Evolutionary conservation across 1,284 basidiomycete genomes (phyloP).

Genomic region (Naganishia cerealis): DNA sequence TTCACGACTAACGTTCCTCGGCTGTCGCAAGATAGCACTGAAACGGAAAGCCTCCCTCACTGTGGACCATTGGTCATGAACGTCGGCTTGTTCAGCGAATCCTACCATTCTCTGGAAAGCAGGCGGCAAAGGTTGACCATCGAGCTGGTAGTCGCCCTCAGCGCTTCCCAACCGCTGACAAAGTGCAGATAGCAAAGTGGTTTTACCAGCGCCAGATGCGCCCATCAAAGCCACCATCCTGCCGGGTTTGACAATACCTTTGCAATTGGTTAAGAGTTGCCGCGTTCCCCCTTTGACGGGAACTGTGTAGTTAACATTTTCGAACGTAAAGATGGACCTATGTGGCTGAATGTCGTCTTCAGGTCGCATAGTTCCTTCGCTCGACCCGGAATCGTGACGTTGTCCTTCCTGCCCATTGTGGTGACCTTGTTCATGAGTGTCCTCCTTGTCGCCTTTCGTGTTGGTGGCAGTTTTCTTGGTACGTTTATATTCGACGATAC

Average conservation of each 20-base stretch:
- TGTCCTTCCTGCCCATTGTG: neutral
- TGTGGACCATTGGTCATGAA: conserved; percentile 44
- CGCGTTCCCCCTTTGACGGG: conserved; percentile 52
- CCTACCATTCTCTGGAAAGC: conserved; percentile 59
- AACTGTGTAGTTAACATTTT: conserved; percentile 56
- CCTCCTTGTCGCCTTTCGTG: conserved; percentile 10
- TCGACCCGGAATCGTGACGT: conserved; percentile 1
- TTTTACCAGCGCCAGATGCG: conserved; percentile 52
- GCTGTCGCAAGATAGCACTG: conserved; percentile 78
- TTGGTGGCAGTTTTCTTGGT: conserved; percentile 10
- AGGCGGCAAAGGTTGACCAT: conserved; percentile 54
- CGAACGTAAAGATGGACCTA: conserved; percentile 52
- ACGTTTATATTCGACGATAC: conserved; percentile 30
- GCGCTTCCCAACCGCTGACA: conserved; percentile 48
- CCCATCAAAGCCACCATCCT: conserved; percentile 58
- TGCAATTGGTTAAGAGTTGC: conserved; percentile 56
- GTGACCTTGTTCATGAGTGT: conserved; percentile 12
- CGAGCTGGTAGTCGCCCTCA: conserved; percentile 55
- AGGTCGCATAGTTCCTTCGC: conserved; percentile 3
- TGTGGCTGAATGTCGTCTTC: conserved; percentile 17
- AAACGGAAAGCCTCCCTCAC: conserved; percentile 81
- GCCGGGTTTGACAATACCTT: conserved; percentile 58
- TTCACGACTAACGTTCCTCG: conserved; percentile 57
- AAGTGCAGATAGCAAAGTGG: conserved; percentile 56
- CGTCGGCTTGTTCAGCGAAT: conserved; percentile 53